A percentile compares a stretch with the other conserved stretches of the same genome.
Evolutionary conservation across 257 asterid genomes (phyloP).

Genomic region (Petrea volubilis): DNA sequence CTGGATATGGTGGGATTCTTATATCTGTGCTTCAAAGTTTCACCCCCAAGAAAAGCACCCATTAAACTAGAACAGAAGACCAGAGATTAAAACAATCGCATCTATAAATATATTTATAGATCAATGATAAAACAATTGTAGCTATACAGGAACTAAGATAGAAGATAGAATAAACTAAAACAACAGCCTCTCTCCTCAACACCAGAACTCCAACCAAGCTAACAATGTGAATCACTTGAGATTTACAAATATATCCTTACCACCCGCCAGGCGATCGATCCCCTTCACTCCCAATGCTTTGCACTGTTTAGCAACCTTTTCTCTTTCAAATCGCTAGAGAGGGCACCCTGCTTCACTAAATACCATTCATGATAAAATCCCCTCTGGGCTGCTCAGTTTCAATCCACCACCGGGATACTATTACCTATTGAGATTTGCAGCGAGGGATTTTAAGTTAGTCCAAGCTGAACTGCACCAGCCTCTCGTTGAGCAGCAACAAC

Average conservation of each 20-base stretch:
- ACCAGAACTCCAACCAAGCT: background rate
- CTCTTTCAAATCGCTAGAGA: background rate
- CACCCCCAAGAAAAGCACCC: too few relatives aligned
- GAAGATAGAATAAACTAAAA: background rate
- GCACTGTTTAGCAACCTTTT: conserved; percentile 1
- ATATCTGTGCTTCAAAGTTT: too few relatives aligned
- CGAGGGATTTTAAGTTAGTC: conserved; percentile 47
- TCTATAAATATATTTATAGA: conserved; percentile 1
- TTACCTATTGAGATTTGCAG: too few relatives aligned
- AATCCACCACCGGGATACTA: too few relatives aligned
- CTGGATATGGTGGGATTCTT: too few relatives aligned
- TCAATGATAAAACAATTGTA: conserved; percentile 27
- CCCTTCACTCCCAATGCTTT: conserved; percentile 2
- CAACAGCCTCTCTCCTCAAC: conserved; percentile 12
- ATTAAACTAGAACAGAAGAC: background rate
- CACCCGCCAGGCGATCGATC: background rate
- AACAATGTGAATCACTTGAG: background rate
- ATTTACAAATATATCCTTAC: background rate
- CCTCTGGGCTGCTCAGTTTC: too few relatives aligned
- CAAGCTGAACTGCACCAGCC: conserved; percentile 62
- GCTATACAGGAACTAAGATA: conserved; percentile 35
- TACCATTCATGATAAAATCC: background rate
- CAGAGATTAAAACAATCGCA: background rate
- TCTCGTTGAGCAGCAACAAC: conserved; percentile 63
- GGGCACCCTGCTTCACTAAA: background rate